These are phyloP conservation scores for Fusarium sp. DNA, from an alignment of 2,329 filamentous ascomycete species.

Conservation along the genomic window DNA sequence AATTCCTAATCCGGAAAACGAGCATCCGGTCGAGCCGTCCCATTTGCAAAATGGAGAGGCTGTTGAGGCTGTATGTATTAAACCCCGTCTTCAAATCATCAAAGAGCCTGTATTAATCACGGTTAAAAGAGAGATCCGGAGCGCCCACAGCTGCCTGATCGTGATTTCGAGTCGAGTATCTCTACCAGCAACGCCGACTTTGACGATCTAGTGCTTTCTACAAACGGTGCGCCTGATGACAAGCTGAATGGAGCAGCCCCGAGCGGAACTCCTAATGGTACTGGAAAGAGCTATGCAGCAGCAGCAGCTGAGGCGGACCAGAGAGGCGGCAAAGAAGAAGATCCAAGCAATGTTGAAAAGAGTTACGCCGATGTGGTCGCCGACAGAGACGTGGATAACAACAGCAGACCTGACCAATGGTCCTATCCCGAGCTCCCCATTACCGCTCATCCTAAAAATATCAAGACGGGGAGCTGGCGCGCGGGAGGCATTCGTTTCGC, in stretches of 20 bases:
- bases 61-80: constrained; percentile 16
- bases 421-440: constrained; percentile 46
- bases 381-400: constrained; percentile 16
- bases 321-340: neutral
- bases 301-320: constrained; percentile 19
- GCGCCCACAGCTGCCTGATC: constrained; percentile 19
- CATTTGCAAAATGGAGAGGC: constrained; percentile 5
- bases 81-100: neutral
- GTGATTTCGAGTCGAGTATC: constrained; percentile 24
- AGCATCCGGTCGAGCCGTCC: constrained; percentile 22
- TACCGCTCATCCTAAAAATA: constrained; percentile 20
- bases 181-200: constrained; percentile 36
- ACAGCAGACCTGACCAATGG: constrained; percentile 18
- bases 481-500: constrained; percentile 80
- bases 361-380: constrained; percentile 38
- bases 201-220: constrained; percentile 18
- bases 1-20: constrained; percentile 29
- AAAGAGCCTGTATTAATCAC: constrained; percentile 3
- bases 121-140: neutral
- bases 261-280: neutral
- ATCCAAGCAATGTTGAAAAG: constrained; percentile 11
- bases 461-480: constrained; percentile 48
- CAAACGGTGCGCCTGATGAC: constrained; percentile 27
- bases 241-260: neutral
- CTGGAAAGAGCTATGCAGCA: constrained; percentile 15